Base-by-base conservation (phyloP, 75 land plant genomes). In the Selaginella tamariscina region DNA sequence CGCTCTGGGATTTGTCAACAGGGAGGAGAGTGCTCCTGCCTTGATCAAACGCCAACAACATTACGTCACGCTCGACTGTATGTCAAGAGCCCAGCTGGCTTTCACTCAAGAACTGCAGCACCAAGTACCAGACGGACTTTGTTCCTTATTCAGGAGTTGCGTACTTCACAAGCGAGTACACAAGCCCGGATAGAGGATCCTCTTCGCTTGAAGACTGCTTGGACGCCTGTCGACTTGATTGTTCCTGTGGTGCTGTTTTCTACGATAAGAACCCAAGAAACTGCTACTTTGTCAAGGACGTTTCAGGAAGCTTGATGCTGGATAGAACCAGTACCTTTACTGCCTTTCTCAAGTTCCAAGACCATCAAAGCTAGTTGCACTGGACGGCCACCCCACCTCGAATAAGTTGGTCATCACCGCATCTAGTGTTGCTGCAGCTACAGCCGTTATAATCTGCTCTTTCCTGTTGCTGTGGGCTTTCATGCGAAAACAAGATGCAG, bases 341-440 rank as follows among this genome's bases (percentile, higher is more conserved):
- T 8, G 62, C 62, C 8, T 59, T 8, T 9, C 62, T 59, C 62
- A 59, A 59, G 62, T 59, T 59, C n/a, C 26, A 59, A 59, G 62
- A 23, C 26, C 62, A 23, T 59, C 26, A 8, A 8, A 9, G 26
- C 62, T 59, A 9, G 27, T 59, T 5, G 8, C 5, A 21, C 18
- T 23, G 23, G 62, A 27, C 23, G 62, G 27, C 21, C 21, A 5
- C 8, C n/a, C 26, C 62, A 27, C 8, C 62, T 59, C 62, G n/a
- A 59, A 59, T 39, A 39, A n/a, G n/a, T n/a, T 39, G 15, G 15
- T 39, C 15, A 9, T 59, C 21, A 59, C 21, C 23, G 8, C 8
- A 5, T 9, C 62, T n/a, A 23, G 62, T 21, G 26, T 59, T 59
- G 21, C 62, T 8, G 62, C 26, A 9, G 26, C 26, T 9, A 23